Evolutionary conservation across 2,329 filamentous ascomycete species (phyloP), one percentile per base, ranked within the genome.

Genomic region (Gaeumannomyces tritici): DNA sequence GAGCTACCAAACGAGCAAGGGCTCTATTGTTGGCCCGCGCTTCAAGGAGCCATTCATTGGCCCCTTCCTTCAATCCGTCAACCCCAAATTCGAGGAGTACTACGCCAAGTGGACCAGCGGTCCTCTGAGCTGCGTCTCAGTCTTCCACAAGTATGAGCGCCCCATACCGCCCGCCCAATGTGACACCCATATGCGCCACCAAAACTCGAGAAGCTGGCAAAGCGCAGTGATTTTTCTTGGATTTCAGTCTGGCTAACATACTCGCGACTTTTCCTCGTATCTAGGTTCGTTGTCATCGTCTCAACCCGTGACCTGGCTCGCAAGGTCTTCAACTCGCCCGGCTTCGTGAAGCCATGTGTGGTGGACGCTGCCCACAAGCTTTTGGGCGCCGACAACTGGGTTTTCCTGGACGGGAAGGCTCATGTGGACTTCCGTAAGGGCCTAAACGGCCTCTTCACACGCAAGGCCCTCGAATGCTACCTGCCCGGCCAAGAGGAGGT

Each of bases 401-500:
- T 98, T 24, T 98, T 98, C 78, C 81, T 99, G 67, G 93, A 98
- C 72, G 95, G 95, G 71, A 96, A 93, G 78, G 86, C 87, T 54
- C 95, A 99, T 71, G 91, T 96, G 68, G 95, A 98, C 71, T 99
- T 95, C 79, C 93, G 95, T 74, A 98, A 97, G 80, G 95, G 95
- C 61, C 82, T 99, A 68, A 98, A 97, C 75, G 89, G 88, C 63
- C 84, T 98, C 31, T 99, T 99, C 80, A 98, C 93, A 57, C 90
- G 92, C 72, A 86, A 90, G 73, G 91, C 93, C 26, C 85, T 99
- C 70, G 88, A 91, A 69, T 82, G 81, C 69, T 99, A 98, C 75
- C 86, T 99, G 59, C 95, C 93, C 55, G 90, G 90, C 59, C 91
- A 97, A 78, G 91, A 97, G 76, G 90, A 92, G 70, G 89, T 96